Conservation (phyloP, 768 basidiomycete species). For the Hemileccinum rubropunctum region DNA sequence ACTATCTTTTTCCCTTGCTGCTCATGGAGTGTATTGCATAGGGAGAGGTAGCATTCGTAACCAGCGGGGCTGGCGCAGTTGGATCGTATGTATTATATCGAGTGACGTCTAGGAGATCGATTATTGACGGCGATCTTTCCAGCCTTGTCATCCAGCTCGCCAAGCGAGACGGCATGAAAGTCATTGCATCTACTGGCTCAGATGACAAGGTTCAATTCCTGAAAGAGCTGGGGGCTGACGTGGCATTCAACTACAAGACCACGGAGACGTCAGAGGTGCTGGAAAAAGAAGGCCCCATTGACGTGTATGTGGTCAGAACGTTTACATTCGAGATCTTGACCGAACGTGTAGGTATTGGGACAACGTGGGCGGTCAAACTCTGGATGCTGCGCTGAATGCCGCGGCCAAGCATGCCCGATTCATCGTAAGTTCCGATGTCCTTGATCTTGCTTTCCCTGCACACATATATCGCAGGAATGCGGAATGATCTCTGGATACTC, state of each 20-base stretch:
- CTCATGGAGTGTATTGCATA: conserved; percentile 8
- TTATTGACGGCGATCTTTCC: background rate
- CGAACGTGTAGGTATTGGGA: conserved; percentile 30
- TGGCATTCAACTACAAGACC: conserved; percentile 75
- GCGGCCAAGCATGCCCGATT: conserved; percentile 47
- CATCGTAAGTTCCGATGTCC: conserved; percentile 30
- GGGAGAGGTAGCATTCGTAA: conserved; percentile 52
- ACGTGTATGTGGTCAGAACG: conserved; percentile 36
- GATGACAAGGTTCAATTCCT: conserved; percentile 71
- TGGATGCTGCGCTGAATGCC: conserved; percentile 53
- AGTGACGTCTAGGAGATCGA: background rate
- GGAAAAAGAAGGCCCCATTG: conserved; percentile 52
- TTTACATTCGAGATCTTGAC: background rate
- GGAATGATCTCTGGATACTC: conserved; percentile 13
- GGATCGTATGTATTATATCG: conserved; percentile 47
- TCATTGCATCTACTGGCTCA: conserved; percentile 68
- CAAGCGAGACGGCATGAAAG: conserved; percentile 53
- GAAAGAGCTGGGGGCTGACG: conserved; percentile 61
- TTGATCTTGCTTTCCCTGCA: background rate
- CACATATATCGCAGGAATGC: conserved; percentile 30
- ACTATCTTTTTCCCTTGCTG: background rate
- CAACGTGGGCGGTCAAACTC: conserved; percentile 56
- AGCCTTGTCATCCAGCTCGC: conserved; percentile 52
- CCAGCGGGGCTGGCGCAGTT: conserved; percentile 47
- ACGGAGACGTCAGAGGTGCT: conserved; percentile 50